A percentile compares a stretch with the other conserved stretches of the same genome.
phyloP scores from a whole-genome alignment of 2,329 filamentous ascomycete genomes.

The Alternaria sp. region DNA sequence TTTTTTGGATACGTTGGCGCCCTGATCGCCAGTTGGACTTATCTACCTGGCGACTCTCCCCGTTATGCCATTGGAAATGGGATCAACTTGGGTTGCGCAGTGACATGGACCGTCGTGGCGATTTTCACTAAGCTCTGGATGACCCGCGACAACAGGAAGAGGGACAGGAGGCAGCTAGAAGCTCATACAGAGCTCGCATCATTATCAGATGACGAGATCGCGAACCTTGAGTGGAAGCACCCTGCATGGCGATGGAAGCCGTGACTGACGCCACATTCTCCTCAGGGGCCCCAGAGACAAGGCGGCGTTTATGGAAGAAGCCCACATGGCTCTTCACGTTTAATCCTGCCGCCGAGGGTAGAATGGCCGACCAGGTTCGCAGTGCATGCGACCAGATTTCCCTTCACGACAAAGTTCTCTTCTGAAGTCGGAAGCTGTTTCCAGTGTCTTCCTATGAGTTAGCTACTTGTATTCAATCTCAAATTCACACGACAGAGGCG shows the following conservation, averaged over 20 bases:
- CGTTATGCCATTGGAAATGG: constrained; percentile 72
- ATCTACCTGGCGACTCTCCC: constrained; percentile 65
- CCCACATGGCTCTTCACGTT: not conserved
- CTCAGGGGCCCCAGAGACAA: not conserved
- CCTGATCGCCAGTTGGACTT: constrained; percentile 67
- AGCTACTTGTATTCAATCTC: not conserved
- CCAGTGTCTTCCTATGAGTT: not conserved
- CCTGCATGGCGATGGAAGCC: constrained; percentile 65
- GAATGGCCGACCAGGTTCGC: not conserved
- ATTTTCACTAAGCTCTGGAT: constrained; percentile 62
- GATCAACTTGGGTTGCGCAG: not conserved
- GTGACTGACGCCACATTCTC: not conserved
- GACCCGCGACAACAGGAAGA: constrained; percentile 63
- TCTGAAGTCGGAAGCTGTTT: not conserved
- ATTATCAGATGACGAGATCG: constrained; percentile 58
- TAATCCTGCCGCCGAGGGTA: not conserved
- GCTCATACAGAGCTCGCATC: constrained; percentile 55
- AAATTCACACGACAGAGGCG: not conserved
- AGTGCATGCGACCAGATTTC: not conserved
- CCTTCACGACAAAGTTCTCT: not conserved
- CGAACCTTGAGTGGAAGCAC: constrained; percentile 69
- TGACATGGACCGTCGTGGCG: constrained; percentile 10
- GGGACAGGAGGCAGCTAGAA: constrained; percentile 61
- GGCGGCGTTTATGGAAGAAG: not conserved
- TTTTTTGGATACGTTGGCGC: constrained; percentile 74